These are phyloP conservation scores for Wickerhamiella spandovensis DNA, from an alignment of 805 yeast genomes.

Conservation along the genomic window DNA sequence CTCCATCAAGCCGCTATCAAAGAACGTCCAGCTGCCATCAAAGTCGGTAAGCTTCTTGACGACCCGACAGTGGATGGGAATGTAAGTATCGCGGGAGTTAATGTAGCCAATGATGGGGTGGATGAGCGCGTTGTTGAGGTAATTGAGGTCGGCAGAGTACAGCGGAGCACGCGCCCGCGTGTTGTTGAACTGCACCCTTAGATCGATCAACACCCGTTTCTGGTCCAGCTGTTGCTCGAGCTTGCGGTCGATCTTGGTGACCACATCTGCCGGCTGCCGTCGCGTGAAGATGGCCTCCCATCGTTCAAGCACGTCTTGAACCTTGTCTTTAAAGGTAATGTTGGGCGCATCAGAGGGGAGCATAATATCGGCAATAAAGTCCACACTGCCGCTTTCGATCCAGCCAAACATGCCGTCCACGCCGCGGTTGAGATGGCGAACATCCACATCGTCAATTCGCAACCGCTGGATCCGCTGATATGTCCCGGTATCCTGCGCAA, in stretches of 20 bases:
- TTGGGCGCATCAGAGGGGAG: constrained; percentile 45
- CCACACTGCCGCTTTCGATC: constrained; percentile 87
- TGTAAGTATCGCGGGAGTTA: constrained; percentile 76
- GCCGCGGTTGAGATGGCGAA: constrained; percentile 85
- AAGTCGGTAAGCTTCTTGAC: constrained; percentile 71
- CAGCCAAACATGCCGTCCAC: constrained; percentile 89
- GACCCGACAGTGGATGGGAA: constrained; percentile 73
- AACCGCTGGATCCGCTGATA: constrained; percentile 42
- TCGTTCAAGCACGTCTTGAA: constrained; percentile 28
- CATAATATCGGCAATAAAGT: constrained; percentile 82
- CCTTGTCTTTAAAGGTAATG: constrained; percentile 27
- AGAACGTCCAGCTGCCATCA: constrained; percentile 93
- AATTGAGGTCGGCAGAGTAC: constrained; percentile 76
- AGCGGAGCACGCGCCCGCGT: constrained; percentile 84
- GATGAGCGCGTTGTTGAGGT: constrained; percentile 79
- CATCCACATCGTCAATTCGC: constrained; percentile 69
- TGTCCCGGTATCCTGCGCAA: constrained; percentile 34
- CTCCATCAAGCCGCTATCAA: constrained; percentile 82
- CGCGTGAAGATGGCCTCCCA: constrained; percentile 24
- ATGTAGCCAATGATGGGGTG: constrained; percentile 94
- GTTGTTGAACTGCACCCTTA: constrained; percentile 66
- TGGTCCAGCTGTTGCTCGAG: constrained; percentile 25
- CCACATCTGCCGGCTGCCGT: constrained; percentile 14
- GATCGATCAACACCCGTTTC: constrained; percentile 61
- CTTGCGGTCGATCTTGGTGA: constrained; percentile 21